Conservation (phyloP, 169 alveolate species). For the Babesia bigemina region DNA sequence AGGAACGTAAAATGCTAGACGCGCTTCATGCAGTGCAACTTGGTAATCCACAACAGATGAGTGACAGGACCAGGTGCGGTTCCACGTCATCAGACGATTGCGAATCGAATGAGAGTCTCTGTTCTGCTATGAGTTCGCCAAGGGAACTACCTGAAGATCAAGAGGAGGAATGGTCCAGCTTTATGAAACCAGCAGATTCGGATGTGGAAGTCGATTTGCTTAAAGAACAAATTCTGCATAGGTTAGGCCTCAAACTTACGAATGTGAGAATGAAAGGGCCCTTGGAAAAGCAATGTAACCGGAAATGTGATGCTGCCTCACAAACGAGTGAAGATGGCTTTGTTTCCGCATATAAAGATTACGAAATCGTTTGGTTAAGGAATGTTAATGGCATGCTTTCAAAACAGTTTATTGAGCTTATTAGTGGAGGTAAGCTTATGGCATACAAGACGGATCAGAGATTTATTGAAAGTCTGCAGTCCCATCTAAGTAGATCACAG, state of each 20-base stretch:
- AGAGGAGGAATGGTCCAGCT: slow-evolving; percentile 46
- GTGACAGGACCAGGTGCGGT: slow-evolving; percentile 30
- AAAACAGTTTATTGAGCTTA: slow-evolving; percentile 18
- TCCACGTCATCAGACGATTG: slow-evolving; percentile 10
- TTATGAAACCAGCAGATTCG: slow-evolving; percentile 45
- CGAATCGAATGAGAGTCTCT: slow-evolving; percentile 6
- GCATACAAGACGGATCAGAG: slow-evolving; percentile 34
- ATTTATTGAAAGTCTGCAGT: slow-evolving; percentile 41
- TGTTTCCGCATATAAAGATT: background rate
- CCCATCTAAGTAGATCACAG: slow-evolving; percentile 45
- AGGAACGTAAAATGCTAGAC: slow-evolving; percentile 1
- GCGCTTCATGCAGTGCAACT: slow-evolving; percentile 5
- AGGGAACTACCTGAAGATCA: background rate
- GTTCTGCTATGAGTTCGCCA: slow-evolving; percentile 1
- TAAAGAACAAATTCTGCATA: slow-evolving; percentile 27
- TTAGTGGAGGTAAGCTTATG: slow-evolving; percentile 25
- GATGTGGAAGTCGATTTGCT: slow-evolving; percentile 24
- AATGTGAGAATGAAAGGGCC: background rate
- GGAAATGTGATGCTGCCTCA: slow-evolving; percentile 15
- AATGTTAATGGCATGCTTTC: slow-evolving; percentile 33
- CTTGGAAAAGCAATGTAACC: background rate
- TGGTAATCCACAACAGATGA: slow-evolving; percentile 6
- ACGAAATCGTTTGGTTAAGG: slow-evolving; percentile 27
- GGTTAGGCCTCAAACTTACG: slow-evolving; percentile 32
- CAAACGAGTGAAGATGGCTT: slow-evolving; percentile 10